These are phyloP conservation scores for Trichoderma oligosporum DNA, from an alignment of 2,329 filamentous ascomycete genomes.

Conservation along the genomic window DNA sequence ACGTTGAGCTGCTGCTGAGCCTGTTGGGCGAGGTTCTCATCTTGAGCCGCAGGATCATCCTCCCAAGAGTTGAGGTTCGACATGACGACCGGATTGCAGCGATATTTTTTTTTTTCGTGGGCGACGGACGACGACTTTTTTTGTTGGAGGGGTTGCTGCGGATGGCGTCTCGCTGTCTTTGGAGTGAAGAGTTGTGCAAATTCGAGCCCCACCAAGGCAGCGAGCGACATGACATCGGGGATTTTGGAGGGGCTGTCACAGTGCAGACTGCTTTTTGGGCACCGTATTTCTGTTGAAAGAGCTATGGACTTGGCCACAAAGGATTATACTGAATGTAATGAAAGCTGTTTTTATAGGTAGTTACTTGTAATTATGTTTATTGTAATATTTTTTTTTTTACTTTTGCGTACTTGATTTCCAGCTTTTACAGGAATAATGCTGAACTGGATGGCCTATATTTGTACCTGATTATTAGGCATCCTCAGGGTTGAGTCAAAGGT, in stretches of 20 bases:
- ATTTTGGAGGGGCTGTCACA: conserved; percentile 27
- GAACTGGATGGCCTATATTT: no score
- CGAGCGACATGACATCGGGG: conserved; percentile 30
- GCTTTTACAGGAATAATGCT: no score
- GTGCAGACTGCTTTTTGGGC: neutral
- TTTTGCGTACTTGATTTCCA: no score
- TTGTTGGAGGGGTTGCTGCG: conserved; percentile 12
- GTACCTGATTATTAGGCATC: neutral
- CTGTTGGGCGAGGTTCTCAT: conserved; percentile 74
- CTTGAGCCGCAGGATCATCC: conserved; percentile 74
- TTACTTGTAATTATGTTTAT: no score
- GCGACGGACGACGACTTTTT: neutral
- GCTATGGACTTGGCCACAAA: no score
- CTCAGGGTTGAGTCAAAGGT: neutral
- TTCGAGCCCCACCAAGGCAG: conserved; percentile 39
- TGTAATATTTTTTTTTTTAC: no score
- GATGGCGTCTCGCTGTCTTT: conserved; percentile 19
- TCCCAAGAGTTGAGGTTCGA: conserved; percentile 94
- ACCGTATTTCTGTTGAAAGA: neutral
- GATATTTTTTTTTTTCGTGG: conserved; percentile 1
- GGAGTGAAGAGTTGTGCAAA: conserved; percentile 38
- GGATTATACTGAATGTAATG: no score
- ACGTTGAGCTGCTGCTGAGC: conserved; percentile 72
- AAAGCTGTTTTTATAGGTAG: no score
- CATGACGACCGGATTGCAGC: conserved; percentile 55